Evolutionary conservation across 352 stramenopile species (phyloP), one percentile per base, ranked within the genome.

Genomic region (Saprolegnia diclina): DNA sequence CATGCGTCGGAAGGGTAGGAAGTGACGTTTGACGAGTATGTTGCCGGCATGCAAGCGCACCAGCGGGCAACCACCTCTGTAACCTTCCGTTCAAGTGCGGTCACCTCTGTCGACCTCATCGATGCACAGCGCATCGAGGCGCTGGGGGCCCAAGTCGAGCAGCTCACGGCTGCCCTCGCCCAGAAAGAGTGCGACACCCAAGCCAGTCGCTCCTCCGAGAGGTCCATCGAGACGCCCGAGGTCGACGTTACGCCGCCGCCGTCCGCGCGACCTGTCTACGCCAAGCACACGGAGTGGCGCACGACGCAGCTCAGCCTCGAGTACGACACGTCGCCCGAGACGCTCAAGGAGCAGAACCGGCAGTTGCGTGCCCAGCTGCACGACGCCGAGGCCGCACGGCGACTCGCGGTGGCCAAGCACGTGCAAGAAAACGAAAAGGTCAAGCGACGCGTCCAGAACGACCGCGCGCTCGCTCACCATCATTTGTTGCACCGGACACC

Each of bases 1-100:
- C 50, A 14, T 14, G 26, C 14, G 13, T 37, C 50, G 26, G 21
- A 37, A 57, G 26, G 19, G 54, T 62, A 62, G 54, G 13, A 44
- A 62, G 29, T 62, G 14, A 44, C 21, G 16, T 62, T 62, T 44
- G 54, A 62, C 22, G 54, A 62, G 32, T 62, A 62, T 18, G 54
- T 62, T 11, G 29, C 29, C 16, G 54, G 54, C 21, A 62, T 44
- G 54, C 29, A 22, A 14, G 16, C 7, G 35, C 32, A 40, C 21
- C 4, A 62, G 18, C 18, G 5, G 40, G 19, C 14, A 50, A 5
- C 29, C 2, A 35, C 2, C 29, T 35, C 29, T 35, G 29, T 35
- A 5, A 2, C 29, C 29, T 35, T 5, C 29, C 2, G 29, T 35
- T 6, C 29, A 2, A 35, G 29, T 35, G 29, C 29, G 2, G 2